Evolutionary conservation across 2,329 filamentous ascomycete species (phyloP).

Genomic region (Cytospora paraplurivora): DNA sequence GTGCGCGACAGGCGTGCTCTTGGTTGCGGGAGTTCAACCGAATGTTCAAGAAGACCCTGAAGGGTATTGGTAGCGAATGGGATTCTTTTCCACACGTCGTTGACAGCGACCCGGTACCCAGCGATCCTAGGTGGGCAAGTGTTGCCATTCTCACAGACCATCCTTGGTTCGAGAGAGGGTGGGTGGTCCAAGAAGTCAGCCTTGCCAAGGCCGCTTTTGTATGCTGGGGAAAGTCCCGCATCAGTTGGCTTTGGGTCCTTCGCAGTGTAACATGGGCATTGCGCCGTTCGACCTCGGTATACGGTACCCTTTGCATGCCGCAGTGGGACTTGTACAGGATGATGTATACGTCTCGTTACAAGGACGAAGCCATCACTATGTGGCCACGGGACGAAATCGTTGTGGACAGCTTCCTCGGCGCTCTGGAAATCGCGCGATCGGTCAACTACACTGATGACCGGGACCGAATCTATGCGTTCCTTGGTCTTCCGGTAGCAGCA

Average conservation of each 20-base stretch:
- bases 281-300: not conserved
- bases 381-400: not conserved
- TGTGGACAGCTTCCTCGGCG: not conserved
- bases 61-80: not conserved
- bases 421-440: not conserved
- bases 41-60: not conserved
- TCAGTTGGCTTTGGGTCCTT: not conserved
- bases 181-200: constrained; percentile 9
- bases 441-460: not conserved
- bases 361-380: not conserved
- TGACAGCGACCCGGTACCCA: not conserved
- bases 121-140: not conserved
- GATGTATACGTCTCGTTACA: not conserved
- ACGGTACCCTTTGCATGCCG: not conserved
- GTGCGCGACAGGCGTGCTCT: not conserved
- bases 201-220: not conserved
- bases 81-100: not conserved
- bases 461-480: constrained; percentile 2
- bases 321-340: not conserved
- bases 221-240: not conserved
- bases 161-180: constrained; percentile 3
- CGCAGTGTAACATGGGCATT: not conserved
- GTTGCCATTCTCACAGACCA: not conserved
- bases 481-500: not conserved
- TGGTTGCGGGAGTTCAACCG: not conserved